phyloP scores from a whole-genome alignment of 768 basidiomycete genomes.

The Agaricus blazei region DNA sequence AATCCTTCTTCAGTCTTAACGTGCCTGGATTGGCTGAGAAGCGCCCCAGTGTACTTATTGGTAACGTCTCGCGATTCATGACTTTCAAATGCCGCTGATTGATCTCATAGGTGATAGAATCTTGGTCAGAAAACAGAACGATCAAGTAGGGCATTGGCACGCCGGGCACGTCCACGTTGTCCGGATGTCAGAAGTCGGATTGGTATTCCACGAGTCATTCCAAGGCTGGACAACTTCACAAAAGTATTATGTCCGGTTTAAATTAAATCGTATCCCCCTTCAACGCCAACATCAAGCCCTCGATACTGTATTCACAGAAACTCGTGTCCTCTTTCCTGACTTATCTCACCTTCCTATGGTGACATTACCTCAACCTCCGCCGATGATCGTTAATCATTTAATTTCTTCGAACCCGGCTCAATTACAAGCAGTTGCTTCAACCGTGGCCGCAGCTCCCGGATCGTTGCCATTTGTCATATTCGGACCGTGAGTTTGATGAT shows the following conservation, averaged over 20 bases:
- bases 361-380: background rate
- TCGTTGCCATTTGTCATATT: constrained; percentile 54
- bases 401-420: constrained; percentile 44
- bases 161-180: constrained; percentile 56
- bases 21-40: constrained; percentile 52
- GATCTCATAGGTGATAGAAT: constrained; percentile 44
- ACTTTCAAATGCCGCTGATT: background rate
- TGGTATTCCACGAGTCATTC: constrained; percentile 46
- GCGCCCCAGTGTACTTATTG: constrained; percentile 51
- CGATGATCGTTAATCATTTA: constrained; percentile 34
- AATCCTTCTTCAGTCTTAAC: constrained; percentile 14
- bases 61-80: constrained; percentile 21
- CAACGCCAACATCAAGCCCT: constrained; percentile 59
- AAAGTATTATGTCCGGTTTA: constrained; percentile 49
- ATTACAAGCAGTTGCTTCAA: constrained; percentile 41
- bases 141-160: constrained; percentile 42
- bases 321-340: constrained; percentile 48
- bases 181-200: constrained; percentile 41
- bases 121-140: constrained; percentile 39
- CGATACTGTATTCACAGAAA: constrained; percentile 35
- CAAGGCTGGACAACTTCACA: constrained; percentile 25
- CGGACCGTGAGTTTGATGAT: constrained; percentile 44
- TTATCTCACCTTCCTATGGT: constrained; percentile 1
- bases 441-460: constrained; percentile 37
- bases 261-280: constrained; percentile 49